Base-by-base conservation (phyloP, 139 green algal species). In the Chlorella ohadii region DNA sequence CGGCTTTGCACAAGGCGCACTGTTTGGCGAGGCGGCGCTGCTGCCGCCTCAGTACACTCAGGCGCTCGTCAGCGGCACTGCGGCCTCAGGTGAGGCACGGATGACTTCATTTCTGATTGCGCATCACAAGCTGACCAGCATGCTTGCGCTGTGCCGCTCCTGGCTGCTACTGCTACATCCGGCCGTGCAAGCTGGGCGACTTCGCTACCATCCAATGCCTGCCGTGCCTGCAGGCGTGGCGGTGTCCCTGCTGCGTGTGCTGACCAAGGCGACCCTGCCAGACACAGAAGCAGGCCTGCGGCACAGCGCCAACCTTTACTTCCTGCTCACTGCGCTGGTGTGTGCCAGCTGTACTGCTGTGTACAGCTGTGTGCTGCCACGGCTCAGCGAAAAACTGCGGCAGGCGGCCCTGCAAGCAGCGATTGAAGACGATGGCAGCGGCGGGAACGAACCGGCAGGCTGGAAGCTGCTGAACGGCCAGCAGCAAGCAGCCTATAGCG, bases 51-150 rank as follows among this genome's bases (percentile, higher is more conserved):
- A 41, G 15, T 95, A 90, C 88, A 96, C 90, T 9, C 94, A 96
- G 87, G 94, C 94, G 19, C 79, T 97, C n/a, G 87, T 95, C 19
- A 76, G 61, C 0, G 94, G 94, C 17, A 97, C 94, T 0, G 89
- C 93, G 4, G 86, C 78, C 3, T 95, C 91, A 92, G 76, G 76
- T 82, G 59, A 51, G 20, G 17, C 64, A 44, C 41, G 31, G 31
- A 20, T 5, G 33, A 13, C 63, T 22, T n/a, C n/a, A n/a, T n/a
- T n/a, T n/a, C n/a, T n/a, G n/a, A n/a, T n/a, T n/a, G n/a, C n/a
- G n/a, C n/a, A n/a, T n/a, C n/a, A n/a, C n/a, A n/a, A n/a, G n/a
- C n/a, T n/a, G n/a, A n/a, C n/a, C n/a, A n/a, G n/a, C n/a, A n/a
- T n/a, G n/a, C n/a, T n/a, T n/a, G n/a, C n/a, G n/a, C n/a, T n/a